These are phyloP conservation scores for Notholithocarpus densiflorus DNA, from an alignment of 306 rosid genomes.

Conservation along the genomic window DNA sequence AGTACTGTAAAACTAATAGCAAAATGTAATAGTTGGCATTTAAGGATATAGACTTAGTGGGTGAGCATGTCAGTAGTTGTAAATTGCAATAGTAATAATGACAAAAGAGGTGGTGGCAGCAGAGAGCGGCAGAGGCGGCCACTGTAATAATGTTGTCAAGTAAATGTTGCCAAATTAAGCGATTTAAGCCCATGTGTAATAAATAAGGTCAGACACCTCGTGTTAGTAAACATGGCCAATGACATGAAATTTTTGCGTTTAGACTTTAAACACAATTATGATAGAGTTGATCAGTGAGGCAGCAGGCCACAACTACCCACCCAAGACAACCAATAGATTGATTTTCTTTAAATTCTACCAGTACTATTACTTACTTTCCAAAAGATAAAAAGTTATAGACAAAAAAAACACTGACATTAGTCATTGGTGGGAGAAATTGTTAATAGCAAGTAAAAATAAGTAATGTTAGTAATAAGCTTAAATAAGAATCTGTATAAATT, in stretches of 20 bases:
- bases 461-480: too few species aligned
- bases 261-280: neutral
- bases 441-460: too few species aligned
- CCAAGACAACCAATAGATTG: neutral
- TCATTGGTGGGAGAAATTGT: too few species aligned
- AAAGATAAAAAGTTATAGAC: too few species aligned
- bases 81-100: neutral
- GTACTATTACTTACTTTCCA: too few species aligned
- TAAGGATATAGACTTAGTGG: neutral
- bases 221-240: neutral
- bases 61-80: neutral
- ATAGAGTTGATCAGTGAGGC: neutral
- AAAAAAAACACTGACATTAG: too few species aligned
- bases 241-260: neutral
- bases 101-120: neutral
- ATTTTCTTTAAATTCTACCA: neutral
- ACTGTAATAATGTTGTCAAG: neutral
- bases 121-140: neutral
- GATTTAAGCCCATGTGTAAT: neutral
- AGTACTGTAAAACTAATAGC: neutral
- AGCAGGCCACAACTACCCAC: slow-evolving; percentile 13
- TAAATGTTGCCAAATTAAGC: neutral
- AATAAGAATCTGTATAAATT: too few species aligned
- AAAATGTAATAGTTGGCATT: neutral
- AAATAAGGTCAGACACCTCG: neutral